Evolutionary conservation across 768 basidiomycete genomes (phyloP).

Genomic region (Gloeophyllum trabeum): DNA sequence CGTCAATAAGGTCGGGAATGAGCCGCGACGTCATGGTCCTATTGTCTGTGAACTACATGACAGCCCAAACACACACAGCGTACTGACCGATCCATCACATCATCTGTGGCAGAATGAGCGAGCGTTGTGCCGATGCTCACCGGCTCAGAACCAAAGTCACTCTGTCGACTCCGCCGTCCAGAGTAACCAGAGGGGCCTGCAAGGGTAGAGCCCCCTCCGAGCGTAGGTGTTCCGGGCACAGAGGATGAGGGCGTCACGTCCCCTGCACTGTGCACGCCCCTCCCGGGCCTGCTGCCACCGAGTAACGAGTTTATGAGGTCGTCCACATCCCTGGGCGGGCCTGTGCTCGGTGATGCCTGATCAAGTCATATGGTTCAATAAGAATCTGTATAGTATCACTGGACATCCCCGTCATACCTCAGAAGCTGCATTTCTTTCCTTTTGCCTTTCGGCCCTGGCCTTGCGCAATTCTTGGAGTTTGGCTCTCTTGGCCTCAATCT

Average conservation of each 20-base stretch:
- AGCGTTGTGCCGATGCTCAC: conserved; percentile 32
- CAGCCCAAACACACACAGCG: too few relatives aligned
- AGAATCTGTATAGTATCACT: background rate
- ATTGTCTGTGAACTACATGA: conserved; percentile 4
- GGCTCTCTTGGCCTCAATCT: conserved; percentile 84
- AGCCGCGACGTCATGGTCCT: conserved; percentile 57
- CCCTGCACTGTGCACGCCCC: conserved; percentile 54
- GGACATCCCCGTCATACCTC: too few relatives aligned
- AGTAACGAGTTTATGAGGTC: conserved; percentile 57
- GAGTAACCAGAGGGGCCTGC: conserved; percentile 33
- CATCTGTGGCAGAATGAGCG: conserved; percentile 45
- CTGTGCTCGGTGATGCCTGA: conserved; percentile 24
- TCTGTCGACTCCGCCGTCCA: conserved; percentile 60
- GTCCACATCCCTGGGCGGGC: conserved; percentile 48
- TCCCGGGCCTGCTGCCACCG: conserved; percentile 29
- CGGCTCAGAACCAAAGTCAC: conserved; percentile 47
- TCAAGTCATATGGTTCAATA: background rate
- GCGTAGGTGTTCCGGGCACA: conserved; percentile 57
- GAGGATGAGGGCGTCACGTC: conserved; percentile 64
- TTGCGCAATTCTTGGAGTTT: conserved; percentile 80
- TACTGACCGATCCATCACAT: conserved; percentile 58
- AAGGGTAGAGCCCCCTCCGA: conserved; percentile 23
- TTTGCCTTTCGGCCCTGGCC: conserved; percentile 62
- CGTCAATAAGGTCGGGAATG: conserved; percentile 74
- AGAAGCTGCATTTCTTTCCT: conserved; percentile 38